A percentile compares a stretch with the other conserved stretches of the same genome.
Evolutionary conservation across 2,329 filamentous ascomycete species (phyloP).

Genomic region (Penicillium sp.): DNA sequence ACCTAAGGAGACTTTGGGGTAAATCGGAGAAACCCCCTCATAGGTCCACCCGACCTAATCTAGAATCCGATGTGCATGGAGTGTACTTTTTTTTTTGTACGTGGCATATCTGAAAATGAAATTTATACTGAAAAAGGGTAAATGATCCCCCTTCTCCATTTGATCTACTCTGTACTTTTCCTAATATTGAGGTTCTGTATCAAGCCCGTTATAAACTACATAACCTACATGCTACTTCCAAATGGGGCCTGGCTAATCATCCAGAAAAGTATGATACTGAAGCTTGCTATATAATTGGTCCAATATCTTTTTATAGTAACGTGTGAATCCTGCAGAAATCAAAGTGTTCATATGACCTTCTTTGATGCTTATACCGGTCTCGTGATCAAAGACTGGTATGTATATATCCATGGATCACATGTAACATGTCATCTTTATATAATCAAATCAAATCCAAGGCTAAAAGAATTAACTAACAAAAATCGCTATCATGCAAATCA

Average conservation of each 20-base stretch:
- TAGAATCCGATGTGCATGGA: neutral
- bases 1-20: neutral
- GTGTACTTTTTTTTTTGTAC: too few relatives aligned
- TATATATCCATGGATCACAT: neutral
- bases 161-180: neutral
- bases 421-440: neutral
- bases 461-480: neutral
- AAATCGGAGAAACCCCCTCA: neutral
- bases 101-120: neutral
- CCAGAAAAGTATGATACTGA: neutral
- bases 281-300: neutral
- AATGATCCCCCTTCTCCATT: slow-evolving; percentile 10
- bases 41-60: neutral
- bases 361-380: neutral
- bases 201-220: neutral
- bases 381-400: neutral
- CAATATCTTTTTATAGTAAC: neutral
- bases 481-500: neutral
- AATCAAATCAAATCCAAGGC: neutral
- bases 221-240: too few relatives aligned
- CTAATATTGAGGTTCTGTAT: neutral
- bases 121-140: slow-evolving; percentile 15
- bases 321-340: neutral
- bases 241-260: neutral
- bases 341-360: slow-evolving; percentile 1